Base-by-base conservation (phyloP, 2,329 filamentous ascomycete genomes). In the Phaeomoniella chlamydospora region DNA sequence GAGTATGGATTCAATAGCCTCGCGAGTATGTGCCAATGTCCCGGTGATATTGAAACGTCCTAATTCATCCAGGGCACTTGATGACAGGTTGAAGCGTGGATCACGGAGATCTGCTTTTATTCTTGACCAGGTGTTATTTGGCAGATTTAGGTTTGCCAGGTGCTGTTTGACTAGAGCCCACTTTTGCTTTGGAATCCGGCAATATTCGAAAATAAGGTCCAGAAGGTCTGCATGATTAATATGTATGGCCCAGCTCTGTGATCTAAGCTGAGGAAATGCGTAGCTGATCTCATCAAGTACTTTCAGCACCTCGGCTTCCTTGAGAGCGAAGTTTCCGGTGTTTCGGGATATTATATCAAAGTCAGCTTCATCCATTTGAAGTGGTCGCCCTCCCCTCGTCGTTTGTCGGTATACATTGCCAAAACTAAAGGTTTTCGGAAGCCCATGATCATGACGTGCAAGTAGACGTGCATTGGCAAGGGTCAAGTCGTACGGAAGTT, bases 311-410 rank as follows among this genome's bases (percentile, higher is more conserved):
- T 96, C 88, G 0, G 88, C 88, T 56, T 98, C 90, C 49, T 93
- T 92, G 38, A 94, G 57, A 1, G 86, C 80, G 32, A 93, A 64
- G 49, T 96, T 86, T 4, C 86, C 59, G 1, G 80, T 79, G 46
- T 87, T 78, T 31, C 74, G 72, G 1, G 86, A 88, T n/a, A 94
- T 72, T 40, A 98, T 86, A 57, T 98, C 90, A 54, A 96, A 98
- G 54, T 96, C 87, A 2, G 92, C 87, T 52, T 96, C 90, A 6
- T 83, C 80, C 52, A 84, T 80, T 49, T 79, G 80, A 38, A 72
- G 70, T 4, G 90, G 90, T 46, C 93, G 82, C 2, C 84, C 82
- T 5, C 84, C 86, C 37, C 77, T 77, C 34, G 76, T 67, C 32
- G 72, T 77, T 43, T 92, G 82, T 29, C 90, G 74, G 52, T 85